Base-by-base conservation (phyloP, 331 rosid species). In the Saraca asoca region DNA sequence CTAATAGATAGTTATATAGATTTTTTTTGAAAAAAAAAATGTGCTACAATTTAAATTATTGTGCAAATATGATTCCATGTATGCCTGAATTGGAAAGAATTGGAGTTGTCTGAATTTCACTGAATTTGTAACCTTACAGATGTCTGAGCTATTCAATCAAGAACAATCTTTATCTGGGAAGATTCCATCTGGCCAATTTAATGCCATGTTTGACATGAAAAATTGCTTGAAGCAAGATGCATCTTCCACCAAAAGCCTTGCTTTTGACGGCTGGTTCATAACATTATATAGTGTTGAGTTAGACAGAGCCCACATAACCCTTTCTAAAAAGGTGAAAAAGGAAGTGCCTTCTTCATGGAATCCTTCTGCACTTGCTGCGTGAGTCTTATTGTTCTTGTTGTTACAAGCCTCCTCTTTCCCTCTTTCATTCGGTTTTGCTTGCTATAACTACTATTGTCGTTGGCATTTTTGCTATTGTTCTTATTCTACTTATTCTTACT, bases 281-380 rank as follows among this genome's bases (percentile, higher is more conserved):
- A 74, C 84, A 15, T 73, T 88, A 65, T 88, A 88, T 55, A 75
- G 78, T 53, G 66, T 88, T 61, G 95, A 83, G 77, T 56, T 88
- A 48, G 85, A 64, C 34, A 75, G 83, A 74, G 51, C 81, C 13
- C 71, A 79, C 13, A n/a, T 85, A 37, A 55, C 75, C 7, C 70
- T 88, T 16, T 59, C 79, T 44, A 56, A 88, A 39, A 39, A 77
- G 16, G 78, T 88, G 37, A 85, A 48, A 73, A 67, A 41, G 5
- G 84, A 85, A 24, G 85, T 88, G 17, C 95, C 95, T 34, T 44
- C 75, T 45, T 51, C 79, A 5, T 88, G 95, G 95, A 83, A 88
- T 19, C 89, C 95, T 72, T 76, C 83, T 70, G 89, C 91, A 35
- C 85, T 88, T 77, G 85, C 91, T 3, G 81, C 69, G 95, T 85